A percentile compares a stretch with the other conserved stretches of the same genome.
Evolutionary conservation across 805 yeast species (phyloP).

Genomic region (Spathaspora arborariae): DNA sequence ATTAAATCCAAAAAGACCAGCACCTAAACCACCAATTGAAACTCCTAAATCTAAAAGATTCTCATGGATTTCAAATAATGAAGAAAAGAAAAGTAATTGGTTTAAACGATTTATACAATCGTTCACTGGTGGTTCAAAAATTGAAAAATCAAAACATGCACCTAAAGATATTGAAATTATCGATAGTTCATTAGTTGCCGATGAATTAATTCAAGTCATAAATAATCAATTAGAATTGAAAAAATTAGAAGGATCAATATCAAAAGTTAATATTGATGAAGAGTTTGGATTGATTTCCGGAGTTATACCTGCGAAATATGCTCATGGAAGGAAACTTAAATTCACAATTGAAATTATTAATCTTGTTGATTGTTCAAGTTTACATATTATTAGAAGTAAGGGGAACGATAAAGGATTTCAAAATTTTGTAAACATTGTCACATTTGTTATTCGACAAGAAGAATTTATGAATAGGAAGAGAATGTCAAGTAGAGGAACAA

Average conservation of each 20-base stretch:
- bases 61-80: constrained; percentile 30
- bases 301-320: constrained; percentile 43
- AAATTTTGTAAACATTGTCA: constrained; percentile 40
- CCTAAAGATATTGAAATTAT: constrained; percentile 26
- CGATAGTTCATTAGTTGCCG: constrained; percentile 28
- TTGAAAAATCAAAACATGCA: neutral
- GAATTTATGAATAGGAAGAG: constrained; percentile 15
- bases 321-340: constrained; percentile 43
- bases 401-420: constrained; percentile 46
- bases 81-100: constrained; percentile 25
- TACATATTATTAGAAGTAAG: constrained; percentile 39
- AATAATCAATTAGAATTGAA: constrained; percentile 43
- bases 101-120: constrained; percentile 34
- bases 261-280: constrained; percentile 39
- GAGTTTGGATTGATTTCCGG: constrained; percentile 44
- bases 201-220: constrained; percentile 30
- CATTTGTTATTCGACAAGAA: constrained; percentile 43
- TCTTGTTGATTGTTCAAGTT: constrained; percentile 33
- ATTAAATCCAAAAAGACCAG: constrained; percentile 35
- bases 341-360: constrained; percentile 43
- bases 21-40: constrained; percentile 33
- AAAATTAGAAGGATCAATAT: constrained; percentile 47
- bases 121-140: constrained; percentile 11
- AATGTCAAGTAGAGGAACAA: neutral
- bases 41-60: constrained; percentile 19